phyloP scores from a whole-genome alignment of 163 green algal species.

The Dunaliella salina region DNA sequence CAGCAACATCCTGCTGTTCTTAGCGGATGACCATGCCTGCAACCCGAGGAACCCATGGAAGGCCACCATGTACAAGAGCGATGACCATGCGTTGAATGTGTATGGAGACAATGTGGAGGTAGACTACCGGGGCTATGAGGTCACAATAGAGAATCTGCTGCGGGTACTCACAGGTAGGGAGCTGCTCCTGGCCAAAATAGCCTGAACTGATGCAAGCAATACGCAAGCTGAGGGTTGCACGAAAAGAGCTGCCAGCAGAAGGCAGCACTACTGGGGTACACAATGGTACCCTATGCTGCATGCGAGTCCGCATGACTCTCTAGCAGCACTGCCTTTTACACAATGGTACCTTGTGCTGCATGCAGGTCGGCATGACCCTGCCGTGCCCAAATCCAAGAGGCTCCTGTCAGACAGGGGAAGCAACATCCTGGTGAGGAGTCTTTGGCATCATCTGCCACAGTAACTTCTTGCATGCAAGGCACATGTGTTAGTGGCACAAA shows the following conservation, averaged over 20 bases:
- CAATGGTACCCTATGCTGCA: no score
- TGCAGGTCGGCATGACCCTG: constrained; percentile 63
- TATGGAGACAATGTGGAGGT: constrained; percentile 77
- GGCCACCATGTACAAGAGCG: constrained; percentile 54
- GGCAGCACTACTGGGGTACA: no score
- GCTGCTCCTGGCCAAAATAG: neutral
- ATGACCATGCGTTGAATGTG: constrained; percentile 60
- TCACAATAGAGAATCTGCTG: constrained; percentile 81
- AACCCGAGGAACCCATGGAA: constrained; percentile 79
- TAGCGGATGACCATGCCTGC: constrained; percentile 86
- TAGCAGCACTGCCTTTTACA: neutral
- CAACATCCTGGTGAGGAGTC: constrained; percentile 71
- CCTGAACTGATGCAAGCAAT: neutral
- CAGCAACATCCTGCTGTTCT: constrained; percentile 88
- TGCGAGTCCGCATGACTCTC: no score
- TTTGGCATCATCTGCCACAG: neutral
- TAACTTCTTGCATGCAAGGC: neutral
- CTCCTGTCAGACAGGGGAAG: constrained; percentile 68
- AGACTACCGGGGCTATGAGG: constrained; percentile 87
- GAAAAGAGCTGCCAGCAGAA: no score
- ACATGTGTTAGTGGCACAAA: neutral
- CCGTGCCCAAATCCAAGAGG: constrained; percentile 67
- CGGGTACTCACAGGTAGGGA: constrained; percentile 74
- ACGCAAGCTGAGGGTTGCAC: neutral
- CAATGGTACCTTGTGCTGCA: neutral